These are phyloP conservation scores for Fusarium lyarnte DNA, from an alignment of 2,329 filamentous ascomycete species.

Conservation along the genomic window DNA sequence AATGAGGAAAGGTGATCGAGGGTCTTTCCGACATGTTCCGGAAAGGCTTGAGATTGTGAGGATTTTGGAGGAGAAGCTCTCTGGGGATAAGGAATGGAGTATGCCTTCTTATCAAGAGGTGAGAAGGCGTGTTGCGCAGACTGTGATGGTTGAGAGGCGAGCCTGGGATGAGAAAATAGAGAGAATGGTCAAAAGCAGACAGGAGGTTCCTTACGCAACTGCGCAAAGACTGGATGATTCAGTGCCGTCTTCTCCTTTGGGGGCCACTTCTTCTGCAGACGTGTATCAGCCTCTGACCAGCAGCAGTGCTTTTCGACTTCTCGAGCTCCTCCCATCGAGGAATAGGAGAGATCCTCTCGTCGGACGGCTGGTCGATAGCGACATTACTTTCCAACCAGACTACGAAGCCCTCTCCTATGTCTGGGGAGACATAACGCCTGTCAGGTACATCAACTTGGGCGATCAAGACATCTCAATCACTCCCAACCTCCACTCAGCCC, in stretches of 20 bases:
- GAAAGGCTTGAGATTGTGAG: background rate
- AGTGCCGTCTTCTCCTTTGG: accelerated
- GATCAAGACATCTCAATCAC: background rate
- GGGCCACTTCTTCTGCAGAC: accelerated
- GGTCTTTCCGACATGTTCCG: accelerated
- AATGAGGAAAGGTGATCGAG: background rate
- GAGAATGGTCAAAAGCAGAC: background rate
- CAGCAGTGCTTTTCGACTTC: conserved; percentile 10
- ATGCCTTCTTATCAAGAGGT: background rate
- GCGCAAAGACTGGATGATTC: accelerated
- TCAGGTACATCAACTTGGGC: background rate
- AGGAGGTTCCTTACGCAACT: background rate
- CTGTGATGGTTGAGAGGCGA: background rate
- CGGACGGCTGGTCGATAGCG: background rate
- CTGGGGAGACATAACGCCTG: conserved; percentile 1
- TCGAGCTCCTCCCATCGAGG: background rate
- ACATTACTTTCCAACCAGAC: conserved; percentile 14
- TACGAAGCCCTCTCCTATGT: conserved; percentile 26
- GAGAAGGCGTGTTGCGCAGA: accelerated
- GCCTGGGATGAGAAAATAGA: background rate
- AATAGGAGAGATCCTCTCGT: background rate
- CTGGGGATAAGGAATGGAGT: background rate
- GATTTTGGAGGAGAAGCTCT: background rate
- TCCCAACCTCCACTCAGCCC: conserved; percentile 5
- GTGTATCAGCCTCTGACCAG: background rate